Base-by-base conservation (phyloP, 257 asterid species). In the Perilla frutescens region DNA sequence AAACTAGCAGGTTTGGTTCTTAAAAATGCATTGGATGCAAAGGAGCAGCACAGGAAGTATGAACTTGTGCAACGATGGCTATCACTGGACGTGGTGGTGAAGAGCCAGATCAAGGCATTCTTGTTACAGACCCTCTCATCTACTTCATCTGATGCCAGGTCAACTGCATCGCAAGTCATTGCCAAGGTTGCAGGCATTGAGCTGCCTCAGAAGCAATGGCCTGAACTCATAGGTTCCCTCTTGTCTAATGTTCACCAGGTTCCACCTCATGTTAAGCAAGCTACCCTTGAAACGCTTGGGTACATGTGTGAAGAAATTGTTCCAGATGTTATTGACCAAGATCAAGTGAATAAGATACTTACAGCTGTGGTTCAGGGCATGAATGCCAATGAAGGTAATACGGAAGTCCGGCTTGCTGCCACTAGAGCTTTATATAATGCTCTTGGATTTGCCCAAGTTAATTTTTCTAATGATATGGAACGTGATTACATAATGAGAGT, bases 141-240 rank as follows among this genome's bases (percentile, higher is more conserved):
- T 49, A 76, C 77, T 8, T 68, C 74, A 2, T 45, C 83, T 67
- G 89, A 84, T 78, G 91, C 89, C 8, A 73, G 91, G 63, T 84
- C 91, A 47, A 86, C 91, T 20, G 86, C 87, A 20, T 86, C 89
- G 60, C 89, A 86, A 76, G 91, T 86, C 57, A 70, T 79, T 76
- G 89, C 91, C 8, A 86, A 86, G 78, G 82, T 86, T 63, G 89
- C 91, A 12, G 89, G 89, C 72, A 86, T 86, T 76, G 91, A 86
- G 66, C 68, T 86, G 72, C 89, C 89, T 0, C 87, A 82, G 47
- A 84, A 77, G 63, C 88, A 82, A 71, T 86, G 91, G 91, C 88
- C 91, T 34, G 88, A 84, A 67, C 81, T 86, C 75, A 68, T 86
- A 50, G 82, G 79, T 45, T 80, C 86, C 13, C 91, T 86, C 37